Base-by-base conservation (phyloP, 495 filamentous ascomycete genomes). In the Aspergillus panamensis region DNA sequence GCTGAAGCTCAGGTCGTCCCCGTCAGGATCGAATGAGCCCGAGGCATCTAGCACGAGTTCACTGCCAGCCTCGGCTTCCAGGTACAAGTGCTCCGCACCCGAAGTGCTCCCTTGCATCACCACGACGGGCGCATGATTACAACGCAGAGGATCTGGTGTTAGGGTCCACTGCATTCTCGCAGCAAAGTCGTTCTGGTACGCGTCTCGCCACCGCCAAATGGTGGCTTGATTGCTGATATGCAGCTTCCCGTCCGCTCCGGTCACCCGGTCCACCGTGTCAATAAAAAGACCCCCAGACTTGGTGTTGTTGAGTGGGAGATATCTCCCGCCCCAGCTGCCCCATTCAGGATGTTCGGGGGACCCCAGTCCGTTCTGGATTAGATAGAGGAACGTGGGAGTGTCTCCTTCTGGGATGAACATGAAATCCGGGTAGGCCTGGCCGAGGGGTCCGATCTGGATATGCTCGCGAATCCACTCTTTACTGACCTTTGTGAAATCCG, bases 301-400 rank as follows among this genome's bases (percentile, higher is more conserved):
- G 51, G 33, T 42, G 9, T 21, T 6, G 19, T 45, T 14, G 43
- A 52, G 45, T n/a, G 51, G 37, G 16, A 39, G 47, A 49, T 75
- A 73, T 35, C 74, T 48, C 0, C 75, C 75, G 21, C 75, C 74
- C 68, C 76, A 77, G 20, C 58, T 60, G 0, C 77, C 74, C 52
- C 62, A 76, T 14, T 72, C 63, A 6, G 75, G 74, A 37, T 70
- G 60, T 29, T 76, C 70, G 8, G 69, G 63, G 17, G 60, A 65
- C 0, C 67, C 68, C 6, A 80, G 68, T 0, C 76, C 74, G 52
- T 78, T 80, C 51, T 77, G 75, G 31, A 79, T 68, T 1, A 75
- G 64, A 48, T 69, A 76, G 2, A 80, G 61, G 44, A 76, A 75
- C 0, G 71, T 67, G 8, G 75, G 76, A 19, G 75, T 76, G 44